Conservation (phyloP, 1,284 basidiomycete genomes). For the Rhodotorula sp. region DNA sequence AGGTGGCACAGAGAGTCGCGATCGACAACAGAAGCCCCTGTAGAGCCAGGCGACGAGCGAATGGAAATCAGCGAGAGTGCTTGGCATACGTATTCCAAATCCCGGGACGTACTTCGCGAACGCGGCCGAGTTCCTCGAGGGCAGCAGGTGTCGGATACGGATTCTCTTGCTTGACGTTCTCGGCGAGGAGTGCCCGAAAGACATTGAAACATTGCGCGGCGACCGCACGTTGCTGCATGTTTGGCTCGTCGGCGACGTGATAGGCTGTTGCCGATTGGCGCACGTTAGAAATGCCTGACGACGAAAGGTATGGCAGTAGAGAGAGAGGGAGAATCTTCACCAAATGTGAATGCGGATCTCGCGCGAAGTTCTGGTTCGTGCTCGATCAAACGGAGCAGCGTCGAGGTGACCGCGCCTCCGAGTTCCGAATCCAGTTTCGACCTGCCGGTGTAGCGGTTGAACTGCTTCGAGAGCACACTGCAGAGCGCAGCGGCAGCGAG, state of each 20-base stretch:
- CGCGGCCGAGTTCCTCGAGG: constrained; percentile 58
- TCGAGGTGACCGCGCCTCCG: not conserved
- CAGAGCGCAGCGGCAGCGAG: constrained; percentile 34
- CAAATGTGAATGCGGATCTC: constrained; percentile 28
- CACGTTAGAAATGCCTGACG: not conserved
- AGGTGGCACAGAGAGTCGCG: constrained; percentile 66
- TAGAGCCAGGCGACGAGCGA: too few relatives aligned
- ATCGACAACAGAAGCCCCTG: constrained; percentile 69
- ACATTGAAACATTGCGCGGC: constrained; percentile 56
- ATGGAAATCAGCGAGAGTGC: too few relatives aligned
- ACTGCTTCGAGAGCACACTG: constrained; percentile 23
- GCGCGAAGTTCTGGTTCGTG: constrained; percentile 30
- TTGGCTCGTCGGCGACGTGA: constrained; percentile 66
- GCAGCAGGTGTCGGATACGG: constrained; percentile 27
- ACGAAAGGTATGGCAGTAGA: too few relatives aligned
- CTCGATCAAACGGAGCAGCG: constrained; percentile 32
- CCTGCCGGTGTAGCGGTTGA: not conserved
- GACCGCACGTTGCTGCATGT: constrained; percentile 63
- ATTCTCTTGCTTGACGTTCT: constrained; percentile 12
- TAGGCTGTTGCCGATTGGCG: constrained; percentile 55
- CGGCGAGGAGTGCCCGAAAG: constrained; percentile 30
- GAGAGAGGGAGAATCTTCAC: constrained; percentile 4
- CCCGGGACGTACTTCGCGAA: constrained; percentile 61
- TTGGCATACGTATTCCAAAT: not conserved
- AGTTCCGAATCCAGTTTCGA: not conserved